Percentiles rank a stretch among this genome's conserved stretches.
Conservation (phyloP, 169 alveolate species). For the Eimeria necatrix region DNA sequence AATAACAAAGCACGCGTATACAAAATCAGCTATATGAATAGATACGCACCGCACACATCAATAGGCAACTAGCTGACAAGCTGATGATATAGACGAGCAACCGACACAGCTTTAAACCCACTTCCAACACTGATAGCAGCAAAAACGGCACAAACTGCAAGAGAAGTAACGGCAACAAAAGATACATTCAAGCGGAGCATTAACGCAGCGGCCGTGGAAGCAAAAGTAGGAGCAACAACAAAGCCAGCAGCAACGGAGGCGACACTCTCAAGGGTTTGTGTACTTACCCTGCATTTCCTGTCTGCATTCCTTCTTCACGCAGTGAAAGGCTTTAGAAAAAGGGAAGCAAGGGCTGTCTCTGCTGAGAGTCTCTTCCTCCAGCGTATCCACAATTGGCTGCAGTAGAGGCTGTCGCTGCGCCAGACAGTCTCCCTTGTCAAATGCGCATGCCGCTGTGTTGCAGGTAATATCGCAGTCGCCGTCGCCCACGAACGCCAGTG, state of each 20-base stretch:
- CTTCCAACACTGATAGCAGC: not conserved
- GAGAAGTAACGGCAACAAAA: not conserved
- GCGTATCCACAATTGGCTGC: conserved; percentile 38
- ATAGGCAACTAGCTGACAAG: too few species aligned
- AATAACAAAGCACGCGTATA: not conserved
- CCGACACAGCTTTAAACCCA: too few species aligned
- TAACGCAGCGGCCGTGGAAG: not conserved
- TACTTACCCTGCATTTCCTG: conserved; percentile 28
- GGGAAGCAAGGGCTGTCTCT: conserved; percentile 24
- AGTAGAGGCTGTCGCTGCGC: conserved; percentile 57
- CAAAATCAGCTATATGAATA: not conserved
- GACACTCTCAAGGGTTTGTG: not conserved
- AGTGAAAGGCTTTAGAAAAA: not conserved
- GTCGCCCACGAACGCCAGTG: conserved; percentile 83
- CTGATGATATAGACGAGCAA: too few species aligned
- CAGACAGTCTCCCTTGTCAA: conserved; percentile 86
- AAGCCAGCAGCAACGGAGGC: not conserved
- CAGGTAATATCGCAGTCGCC: conserved; percentile 86
- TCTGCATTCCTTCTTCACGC: conserved; percentile 11
- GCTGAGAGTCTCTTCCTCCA: not conserved
- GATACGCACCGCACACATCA: not conserved
- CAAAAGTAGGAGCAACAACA: not conserved
- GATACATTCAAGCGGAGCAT: too few species aligned
- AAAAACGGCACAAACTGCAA: not conserved
- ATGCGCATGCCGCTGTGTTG: conserved; percentile 84